Evolutionary conservation across 768 basidiomycete genomes (phyloP).

Genomic region (Tulasnella sp.): DNA sequence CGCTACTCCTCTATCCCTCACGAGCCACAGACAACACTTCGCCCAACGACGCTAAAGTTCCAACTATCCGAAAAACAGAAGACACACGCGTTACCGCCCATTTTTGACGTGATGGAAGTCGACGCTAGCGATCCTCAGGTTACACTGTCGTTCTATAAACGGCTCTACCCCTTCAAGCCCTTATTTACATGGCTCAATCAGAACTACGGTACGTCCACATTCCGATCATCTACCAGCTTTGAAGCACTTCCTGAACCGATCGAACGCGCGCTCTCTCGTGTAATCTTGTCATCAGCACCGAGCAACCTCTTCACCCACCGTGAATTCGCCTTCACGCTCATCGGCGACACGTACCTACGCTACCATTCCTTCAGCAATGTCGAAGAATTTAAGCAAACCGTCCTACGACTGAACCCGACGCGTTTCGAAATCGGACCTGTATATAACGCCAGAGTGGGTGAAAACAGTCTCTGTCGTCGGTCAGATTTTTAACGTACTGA

Average conservation of each 20-base stretch:
- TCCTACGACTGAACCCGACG: conserved; percentile 80
- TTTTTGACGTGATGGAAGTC: conserved; percentile 33
- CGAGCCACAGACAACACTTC: background rate
- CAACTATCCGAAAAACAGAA: no score
- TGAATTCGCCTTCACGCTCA: conserved; percentile 94
- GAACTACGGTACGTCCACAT: conserved; percentile 54
- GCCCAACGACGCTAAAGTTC: background rate
- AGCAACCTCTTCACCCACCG: conserved; percentile 84
- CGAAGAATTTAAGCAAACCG: conserved; percentile 91
- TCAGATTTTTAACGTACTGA: background rate
- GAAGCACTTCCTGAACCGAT: background rate
- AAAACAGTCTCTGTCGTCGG: background rate
- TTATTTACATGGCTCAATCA: conserved; percentile 96
- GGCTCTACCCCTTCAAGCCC: conserved; percentile 93
- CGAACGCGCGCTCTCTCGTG: background rate
- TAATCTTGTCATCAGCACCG: background rate
- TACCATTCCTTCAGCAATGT: conserved; percentile 87
- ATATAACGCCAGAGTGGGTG: conserved; percentile 81
- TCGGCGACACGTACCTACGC: conserved; percentile 88
- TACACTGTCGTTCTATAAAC: conserved; percentile 80
- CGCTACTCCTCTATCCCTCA: background rate
- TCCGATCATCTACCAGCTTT: background rate
- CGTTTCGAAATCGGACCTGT: conserved; percentile 98
- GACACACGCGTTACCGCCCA: no score
- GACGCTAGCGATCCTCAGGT: conserved; percentile 57